Base-by-base conservation (phyloP, 306 rosid species). In the Inga leiocalycina region DNA sequence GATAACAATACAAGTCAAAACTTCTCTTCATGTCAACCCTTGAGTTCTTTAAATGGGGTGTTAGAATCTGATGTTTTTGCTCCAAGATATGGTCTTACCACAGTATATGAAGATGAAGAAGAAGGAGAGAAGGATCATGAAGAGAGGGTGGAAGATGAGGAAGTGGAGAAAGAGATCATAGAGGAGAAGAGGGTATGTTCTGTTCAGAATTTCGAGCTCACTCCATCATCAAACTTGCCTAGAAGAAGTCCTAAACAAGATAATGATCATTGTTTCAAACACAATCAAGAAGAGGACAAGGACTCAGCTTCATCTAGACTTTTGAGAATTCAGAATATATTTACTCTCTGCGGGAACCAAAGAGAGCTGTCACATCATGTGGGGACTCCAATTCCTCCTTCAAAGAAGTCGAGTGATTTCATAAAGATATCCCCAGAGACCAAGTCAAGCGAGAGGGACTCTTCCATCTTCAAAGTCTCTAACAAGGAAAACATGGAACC, bases 301-400 rank as follows among this genome's bases (percentile, higher is more conserved):
- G 93, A 92, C 16, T 44, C 82, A 0, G 89, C 74, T 5, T 86
- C 90, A 51, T 84, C 83, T 15, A 88, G 95, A 83, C 71, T 85
- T 10, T 30, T 89, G 75, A 89, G 98, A 76, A 94, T 97, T 56
- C 95, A 92, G 54, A 97, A 90, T 49, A 97, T 97, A 81, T 97
- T 97, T 79, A 89, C 99, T 61, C 95, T 97, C 22, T 97, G 99
- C 86, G 99, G 99, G 49, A 94, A 92, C 84, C 89, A 94, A 37
- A 94, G 98, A 85, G 97, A 94, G 81, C 91, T 97, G 27, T 89
- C 97, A 4, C 97, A 91, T 43, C 86, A 86, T 57, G 77, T 84
- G 71, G 78, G 81, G 81, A 84, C 89, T 52, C 93, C 93, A 52
- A 27, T 81, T 10, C 85, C 92, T 22, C 70, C 87, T 67, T 34